Percentiles rank a stretch among this genome's conserved stretches.
Conservation (phyloP, 495 filamentous ascomycete species). For the Evansstolkia leycettana region DNA sequence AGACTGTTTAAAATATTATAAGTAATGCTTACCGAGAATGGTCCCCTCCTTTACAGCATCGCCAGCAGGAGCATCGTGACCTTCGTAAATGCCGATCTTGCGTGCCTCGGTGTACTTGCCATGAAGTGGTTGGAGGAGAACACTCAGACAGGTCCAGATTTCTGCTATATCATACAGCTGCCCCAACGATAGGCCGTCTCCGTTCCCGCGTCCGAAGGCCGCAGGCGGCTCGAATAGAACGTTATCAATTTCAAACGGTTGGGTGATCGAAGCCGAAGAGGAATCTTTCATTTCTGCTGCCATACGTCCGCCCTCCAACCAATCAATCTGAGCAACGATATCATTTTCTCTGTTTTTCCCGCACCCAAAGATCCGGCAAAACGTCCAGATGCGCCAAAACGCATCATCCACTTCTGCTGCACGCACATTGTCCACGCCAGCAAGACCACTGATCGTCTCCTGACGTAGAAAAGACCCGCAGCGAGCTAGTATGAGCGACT, state of each 20-base stretch:
- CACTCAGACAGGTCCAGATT: slow-evolving; percentile 51
- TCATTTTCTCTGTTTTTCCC: slow-evolving; percentile 49
- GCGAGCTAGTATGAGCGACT: slow-evolving; percentile 45
- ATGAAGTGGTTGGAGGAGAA: slow-evolving; percentile 45
- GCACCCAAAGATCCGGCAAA: slow-evolving; percentile 54
- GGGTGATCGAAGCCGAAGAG: slow-evolving; percentile 23
- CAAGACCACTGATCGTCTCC: slow-evolving; percentile 43
- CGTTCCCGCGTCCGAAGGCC: slow-evolving; percentile 48
- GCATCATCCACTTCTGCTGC: slow-evolving; percentile 49
- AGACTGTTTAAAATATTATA: background rate
- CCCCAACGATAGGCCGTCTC: slow-evolving; percentile 37
- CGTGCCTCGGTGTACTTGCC: slow-evolving; percentile 43
- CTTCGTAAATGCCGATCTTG: slow-evolving; percentile 43
- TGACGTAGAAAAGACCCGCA: slow-evolving; percentile 46
- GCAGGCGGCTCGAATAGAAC: slow-evolving; percentile 44
- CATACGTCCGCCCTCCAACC: slow-evolving; percentile 45
- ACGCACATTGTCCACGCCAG: slow-evolving; percentile 34
- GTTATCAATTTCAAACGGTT: slow-evolving; percentile 39
- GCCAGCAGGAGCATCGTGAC: slow-evolving; percentile 28
- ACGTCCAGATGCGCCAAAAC: slow-evolving; percentile 59
- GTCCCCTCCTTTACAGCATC: slow-evolving; percentile 42
- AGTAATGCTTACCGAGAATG: slow-evolving; percentile 35
- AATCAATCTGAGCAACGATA: slow-evolving; percentile 50
- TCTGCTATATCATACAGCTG: slow-evolving; percentile 56
- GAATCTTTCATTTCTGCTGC: slow-evolving; percentile 29